Evolutionary conservation across 179 eudicot genomes (phyloP), one percentile per base, ranked within the genome.

Genomic region (Beta macrorhiza): DNA sequence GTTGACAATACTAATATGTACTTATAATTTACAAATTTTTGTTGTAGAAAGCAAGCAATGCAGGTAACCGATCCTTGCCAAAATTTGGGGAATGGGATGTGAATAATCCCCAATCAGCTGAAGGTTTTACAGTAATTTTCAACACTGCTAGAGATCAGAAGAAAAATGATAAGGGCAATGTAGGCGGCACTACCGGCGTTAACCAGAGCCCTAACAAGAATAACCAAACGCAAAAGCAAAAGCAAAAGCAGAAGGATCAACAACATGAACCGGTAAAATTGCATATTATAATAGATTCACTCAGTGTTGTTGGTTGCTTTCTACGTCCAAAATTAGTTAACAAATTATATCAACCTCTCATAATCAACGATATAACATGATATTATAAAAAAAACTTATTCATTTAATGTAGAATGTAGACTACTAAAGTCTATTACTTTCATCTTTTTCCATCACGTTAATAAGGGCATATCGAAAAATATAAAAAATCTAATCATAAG

Each of bases 41-140:
- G 78, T 19, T 77, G 47, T 67, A 82, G 84, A 78, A 84, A 81
- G 52, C 74, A 64, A 52, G 13, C n/a, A 80, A 42, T 9, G 19
- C 68, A 42, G 80, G 79, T 17, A 70, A 20, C 16, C 76, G 76
- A 51, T 64, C 90, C 53, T 82, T 89, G 83, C 93, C 93, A 0
- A 90, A 89, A 72, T 90, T 90, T 42, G 93, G 93, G 81, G 89
- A 86, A 73, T 89, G 93, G 93, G 90, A 90, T 16, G 90, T 90
- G 68, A 87, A 89, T 7, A 83, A 90, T 58, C 93, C 91, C 0
- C 76, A 83, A 22, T 84, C 93, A 16, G 91, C 88, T 8, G 89
- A 83, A 29, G 86, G 88, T 37, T 90, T 83, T 67, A 84, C 93
- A 16, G 72, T 87, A 16, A 87, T 90, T 51, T 90, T 90, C 82